Evolutionary conservation across 495 filamentous ascomycete genomes (phyloP).

Genomic region (Penicillium macrosclerotiorum): DNA sequence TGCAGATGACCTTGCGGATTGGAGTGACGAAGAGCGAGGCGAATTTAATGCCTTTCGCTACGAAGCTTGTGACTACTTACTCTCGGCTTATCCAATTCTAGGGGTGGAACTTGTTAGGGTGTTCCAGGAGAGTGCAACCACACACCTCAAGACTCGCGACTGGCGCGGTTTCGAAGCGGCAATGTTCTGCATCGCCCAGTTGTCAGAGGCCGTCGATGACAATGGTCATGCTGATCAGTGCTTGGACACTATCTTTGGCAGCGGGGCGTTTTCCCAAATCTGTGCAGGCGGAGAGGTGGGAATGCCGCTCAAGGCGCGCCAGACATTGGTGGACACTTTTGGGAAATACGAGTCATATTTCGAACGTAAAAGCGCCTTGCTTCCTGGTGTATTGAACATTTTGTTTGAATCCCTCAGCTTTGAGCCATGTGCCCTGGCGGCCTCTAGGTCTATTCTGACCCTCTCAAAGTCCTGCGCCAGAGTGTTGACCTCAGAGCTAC

Average conservation of each 20-base stretch:
- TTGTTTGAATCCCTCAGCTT: constrained; percentile 74
- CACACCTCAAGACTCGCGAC: constrained; percentile 53
- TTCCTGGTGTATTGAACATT: constrained; percentile 76
- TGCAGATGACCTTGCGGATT: constrained; percentile 39
- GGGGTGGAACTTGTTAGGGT: constrained; percentile 65
- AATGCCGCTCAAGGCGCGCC: constrained; percentile 67
- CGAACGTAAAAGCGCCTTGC: constrained; percentile 62
- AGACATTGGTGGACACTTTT: constrained; percentile 75
- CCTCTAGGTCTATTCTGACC: constrained; percentile 76
- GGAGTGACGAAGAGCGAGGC: constrained; percentile 68
- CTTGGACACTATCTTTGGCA: constrained; percentile 73
- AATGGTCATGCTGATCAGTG: constrained; percentile 63
- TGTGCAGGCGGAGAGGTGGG: constrained; percentile 46
- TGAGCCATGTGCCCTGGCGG: constrained; percentile 60
- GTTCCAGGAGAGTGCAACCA: constrained; percentile 63
- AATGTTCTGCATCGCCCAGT: constrained; percentile 71
- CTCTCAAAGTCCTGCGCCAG: constrained; percentile 79
- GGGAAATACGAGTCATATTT: constrained; percentile 82
- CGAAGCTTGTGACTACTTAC: constrained; percentile 78
- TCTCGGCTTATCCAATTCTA: constrained; percentile 69
- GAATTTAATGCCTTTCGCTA: constrained; percentile 76
- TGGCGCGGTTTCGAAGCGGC: constrained; percentile 83
- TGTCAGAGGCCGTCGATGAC: constrained; percentile 73
- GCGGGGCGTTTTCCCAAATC: constrained; percentile 45
- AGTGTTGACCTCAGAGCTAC: constrained; percentile 67